These are phyloP conservation scores for Nepenthes mirabilis DNA, from an alignment of 148 eudicot genomes.

Conservation along the genomic window DNA sequence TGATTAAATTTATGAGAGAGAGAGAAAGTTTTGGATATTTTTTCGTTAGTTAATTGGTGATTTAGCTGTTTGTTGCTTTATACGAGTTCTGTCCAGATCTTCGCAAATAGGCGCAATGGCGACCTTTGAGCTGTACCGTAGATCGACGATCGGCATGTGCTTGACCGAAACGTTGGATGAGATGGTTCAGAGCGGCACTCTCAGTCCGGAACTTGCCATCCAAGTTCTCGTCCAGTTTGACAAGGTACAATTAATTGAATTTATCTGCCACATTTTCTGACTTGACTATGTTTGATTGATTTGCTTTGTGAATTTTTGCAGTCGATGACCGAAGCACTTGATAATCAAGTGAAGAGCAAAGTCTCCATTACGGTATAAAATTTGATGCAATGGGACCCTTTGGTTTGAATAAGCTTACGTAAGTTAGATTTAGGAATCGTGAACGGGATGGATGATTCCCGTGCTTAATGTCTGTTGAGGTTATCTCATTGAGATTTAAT, in stretches of 20 bases:
- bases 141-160: slow-evolving; percentile 93
- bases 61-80: no score
- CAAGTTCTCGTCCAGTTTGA: slow-evolving; percentile 93
- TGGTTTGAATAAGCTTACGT: no score
- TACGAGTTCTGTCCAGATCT: neutral
- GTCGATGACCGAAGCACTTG: slow-evolving; percentile 97
- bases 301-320: slow-evolving; percentile 16
- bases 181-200: slow-evolving; percentile 65
- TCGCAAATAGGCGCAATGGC: slow-evolving; percentile 34
- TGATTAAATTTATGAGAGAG: no score
- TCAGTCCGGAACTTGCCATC: slow-evolving; percentile 89
- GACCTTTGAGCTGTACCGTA: slow-evolving; percentile 76
- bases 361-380: slow-evolving; percentile 59
- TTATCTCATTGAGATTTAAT: no score
- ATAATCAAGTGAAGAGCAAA: slow-evolving; percentile 76
- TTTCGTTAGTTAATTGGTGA: no score
- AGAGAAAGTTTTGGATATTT: no score
- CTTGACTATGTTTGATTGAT: neutral
- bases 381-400: neutral
- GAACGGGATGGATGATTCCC: no score
- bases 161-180: slow-evolving; percentile 88
- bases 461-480: no score
- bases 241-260: slow-evolving; percentile 23
- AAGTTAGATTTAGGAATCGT: no score
- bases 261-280: neutral